Evolutionary conservation across 768 basidiomycete genomes (phyloP), one percentile per base, ranked within the genome.

Genomic region (Terana coerulea): DNA sequence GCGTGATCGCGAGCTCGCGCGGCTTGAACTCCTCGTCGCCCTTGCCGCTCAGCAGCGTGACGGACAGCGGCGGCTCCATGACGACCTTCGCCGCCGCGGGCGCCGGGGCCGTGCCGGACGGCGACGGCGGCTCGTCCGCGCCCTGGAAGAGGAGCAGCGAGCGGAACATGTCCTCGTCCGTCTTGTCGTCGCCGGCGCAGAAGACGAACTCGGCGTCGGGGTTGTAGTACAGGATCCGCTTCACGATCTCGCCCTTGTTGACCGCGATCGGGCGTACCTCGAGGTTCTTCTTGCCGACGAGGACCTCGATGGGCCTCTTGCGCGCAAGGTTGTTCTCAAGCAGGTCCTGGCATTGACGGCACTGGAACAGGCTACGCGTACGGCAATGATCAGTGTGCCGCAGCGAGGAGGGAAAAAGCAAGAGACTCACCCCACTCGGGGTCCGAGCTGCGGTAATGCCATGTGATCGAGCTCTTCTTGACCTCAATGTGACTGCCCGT

Each of bases 161-260:
- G 58, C 94, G 86, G 88, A 98, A 98, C 95, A 99, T 99, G 74
- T 99, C 95, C 72, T 99, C 95, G 74, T 98, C 93, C 42, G 95
- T 95, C 90, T 98, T 99, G 74, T 99, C 95, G 63, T 99, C 95
- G 39, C 95, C 95, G 1, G 95, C 95, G 65, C 95, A 99, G 74
- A 98, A 95, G 67, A 98, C 77, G 63, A 98, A 94, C 66, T 97
- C 91, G 39, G 91, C 85, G 53, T 95, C 92, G 2, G 95, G 90
- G 75, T 98, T 87, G 68, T 85, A 74, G 77, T 95, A 98, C 51
- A 97, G 65, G 53, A 98, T 84, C 40, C 93, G 78, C 75, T 95
- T 95, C 64, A 98, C 95, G 62, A 98, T 98, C 74, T 98, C 95
- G 47, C 95, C 95, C 82, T 99, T 98, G 80, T 97, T 98, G 53